Evolutionary conservation across 139 green algal genomes (phyloP).

Genomic region (Tetratostichococcus sp.): DNA sequence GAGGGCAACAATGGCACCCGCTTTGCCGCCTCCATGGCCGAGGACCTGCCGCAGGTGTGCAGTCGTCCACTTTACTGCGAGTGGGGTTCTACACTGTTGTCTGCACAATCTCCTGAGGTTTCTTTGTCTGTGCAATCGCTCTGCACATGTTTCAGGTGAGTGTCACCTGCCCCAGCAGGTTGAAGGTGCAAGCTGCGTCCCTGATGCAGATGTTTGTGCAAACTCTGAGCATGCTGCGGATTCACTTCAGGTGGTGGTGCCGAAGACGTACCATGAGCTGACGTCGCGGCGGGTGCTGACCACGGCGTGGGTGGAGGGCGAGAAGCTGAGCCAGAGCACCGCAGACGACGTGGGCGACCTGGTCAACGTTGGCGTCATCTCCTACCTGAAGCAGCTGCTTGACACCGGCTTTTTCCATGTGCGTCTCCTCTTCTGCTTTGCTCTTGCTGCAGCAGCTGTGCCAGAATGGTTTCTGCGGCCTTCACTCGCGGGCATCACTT

Average conservation of each 20-base stretch:
- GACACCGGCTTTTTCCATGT: slow-evolving; percentile 73
- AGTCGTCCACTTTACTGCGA: too few species aligned
- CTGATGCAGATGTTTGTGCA: too few species aligned
- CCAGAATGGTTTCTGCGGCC: too few species aligned
- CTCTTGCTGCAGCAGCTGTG: too few species aligned
- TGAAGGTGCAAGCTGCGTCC: too few species aligned
- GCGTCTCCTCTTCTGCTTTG: background rate
- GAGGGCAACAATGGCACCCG: slow-evolving; percentile 81
- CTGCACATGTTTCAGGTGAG: too few species aligned
- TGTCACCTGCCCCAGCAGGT: too few species aligned
- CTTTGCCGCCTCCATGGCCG: slow-evolving; percentile 84
- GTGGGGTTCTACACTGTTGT: too few species aligned
- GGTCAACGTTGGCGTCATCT: slow-evolving; percentile 97
- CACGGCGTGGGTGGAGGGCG: slow-evolving; percentile 79
- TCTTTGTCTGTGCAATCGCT: too few species aligned
- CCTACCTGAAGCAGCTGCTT: slow-evolving; percentile 97
- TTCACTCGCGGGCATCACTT: too few species aligned
- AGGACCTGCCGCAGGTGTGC: slow-evolving; percentile 87
- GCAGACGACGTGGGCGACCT: slow-evolving; percentile 85
- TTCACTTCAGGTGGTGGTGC: slow-evolving; percentile 97
- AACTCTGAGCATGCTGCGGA: too few species aligned
- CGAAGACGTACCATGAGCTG: slow-evolving; percentile 75
- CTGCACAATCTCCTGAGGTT: too few species aligned
- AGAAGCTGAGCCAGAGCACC: slow-evolving; percentile 75
- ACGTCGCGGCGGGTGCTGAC: slow-evolving; percentile 85